Evolutionary conservation across 2,329 filamentous ascomycete species (phyloP), one percentile per base, ranked within the genome.

Genomic region (Colletotrichum godetiae): DNA sequence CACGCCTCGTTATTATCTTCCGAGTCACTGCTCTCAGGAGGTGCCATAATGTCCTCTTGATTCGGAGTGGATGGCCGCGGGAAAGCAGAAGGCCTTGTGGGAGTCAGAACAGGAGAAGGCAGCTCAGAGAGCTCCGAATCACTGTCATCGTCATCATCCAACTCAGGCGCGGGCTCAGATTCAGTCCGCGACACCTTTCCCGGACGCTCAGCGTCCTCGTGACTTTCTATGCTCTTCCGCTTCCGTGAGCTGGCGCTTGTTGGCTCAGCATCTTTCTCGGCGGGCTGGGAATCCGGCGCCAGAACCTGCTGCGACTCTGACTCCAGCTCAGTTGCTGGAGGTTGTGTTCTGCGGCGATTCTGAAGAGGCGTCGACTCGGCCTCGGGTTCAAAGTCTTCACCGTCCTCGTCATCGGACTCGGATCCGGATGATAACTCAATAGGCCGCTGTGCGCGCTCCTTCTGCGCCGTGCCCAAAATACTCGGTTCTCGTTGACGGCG

Each of bases 301-400:
- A 31, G 72, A 65, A 59, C 77, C 76, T 19, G 81, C 80, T 60
- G 76, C 73, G 57, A 75, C 67, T 67, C 71, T 67, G 53, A 15
- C 56, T 67, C 64, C 52, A 58, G 57, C 33, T 72, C 72, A 7
- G 49, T 27, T 33, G 66, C 64, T 73, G 35, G 80, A 15, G 70
- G 72, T n/a, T 80, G 80, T 53, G 82, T 83, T 73, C 84, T 87
- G 46, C 84, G 83, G 24, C 87, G 81, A 71, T 90, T 88, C 31
- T 64, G 62, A 31, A 92, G 78, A 4, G 92, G 92, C 7, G 92
- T 94, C 19, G 91, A 92, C 82, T 93, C 91, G 33, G 90, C 91
- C 69, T 93, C 91, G 0, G 88, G 92, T 64, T 85, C 87, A 78
- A 90, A 92, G 69, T 80, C 46, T 74, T 81, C 55, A 77, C 81